These are phyloP conservation scores for Pseudogymnoascus sp. DNA, from an alignment of 2,329 filamentous ascomycete species.

Conservation along the genomic window DNA sequence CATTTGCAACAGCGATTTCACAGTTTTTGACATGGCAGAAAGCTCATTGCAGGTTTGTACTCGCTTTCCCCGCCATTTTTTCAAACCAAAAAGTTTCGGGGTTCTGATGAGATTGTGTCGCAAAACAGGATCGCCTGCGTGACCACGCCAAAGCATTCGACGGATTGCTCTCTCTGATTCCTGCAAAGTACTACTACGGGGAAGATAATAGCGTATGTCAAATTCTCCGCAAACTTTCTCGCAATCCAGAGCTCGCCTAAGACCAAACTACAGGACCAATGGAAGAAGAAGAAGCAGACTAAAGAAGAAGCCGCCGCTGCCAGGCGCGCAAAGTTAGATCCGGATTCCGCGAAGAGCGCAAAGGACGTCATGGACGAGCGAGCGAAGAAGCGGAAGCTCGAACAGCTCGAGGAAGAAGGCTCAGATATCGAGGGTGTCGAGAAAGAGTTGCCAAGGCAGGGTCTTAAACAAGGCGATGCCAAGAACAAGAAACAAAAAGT, in stretches of 20 bases:
- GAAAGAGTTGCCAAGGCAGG: conserved; percentile 56
- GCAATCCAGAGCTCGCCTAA: conserved; percentile 1
- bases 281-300: conserved; percentile 90
- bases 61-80: conserved; percentile 19
- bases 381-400: conserved; percentile 73
- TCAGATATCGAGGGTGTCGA: conserved; percentile 47
- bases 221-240: conserved; percentile 6
- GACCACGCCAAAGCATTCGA: conserved; percentile 34
- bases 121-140: conserved; percentile 43
- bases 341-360: conserved; percentile 81
- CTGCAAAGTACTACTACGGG: conserved; percentile 64
- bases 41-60: conserved; percentile 26
- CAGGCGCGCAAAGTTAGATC: conserved; percentile 83
- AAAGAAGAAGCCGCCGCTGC: conserved; percentile 79
- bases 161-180: conserved; percentile 62
- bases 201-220: conserved; percentile 59
- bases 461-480: conserved; percentile 43
- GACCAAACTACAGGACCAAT: conserved; percentile 63
- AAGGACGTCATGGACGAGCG: conserved; percentile 88
- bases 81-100: not conserved
- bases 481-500: conserved; percentile 48
- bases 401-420: conserved; percentile 49
- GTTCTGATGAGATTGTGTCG: conserved; percentile 12
- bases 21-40: conserved; percentile 25
- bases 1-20: conserved; percentile 6